Evolutionary conservation across 1,284 basidiomycete species (phyloP), one percentile per base, ranked within the genome.

Genomic region (Rhodotorula glutinis): DNA sequence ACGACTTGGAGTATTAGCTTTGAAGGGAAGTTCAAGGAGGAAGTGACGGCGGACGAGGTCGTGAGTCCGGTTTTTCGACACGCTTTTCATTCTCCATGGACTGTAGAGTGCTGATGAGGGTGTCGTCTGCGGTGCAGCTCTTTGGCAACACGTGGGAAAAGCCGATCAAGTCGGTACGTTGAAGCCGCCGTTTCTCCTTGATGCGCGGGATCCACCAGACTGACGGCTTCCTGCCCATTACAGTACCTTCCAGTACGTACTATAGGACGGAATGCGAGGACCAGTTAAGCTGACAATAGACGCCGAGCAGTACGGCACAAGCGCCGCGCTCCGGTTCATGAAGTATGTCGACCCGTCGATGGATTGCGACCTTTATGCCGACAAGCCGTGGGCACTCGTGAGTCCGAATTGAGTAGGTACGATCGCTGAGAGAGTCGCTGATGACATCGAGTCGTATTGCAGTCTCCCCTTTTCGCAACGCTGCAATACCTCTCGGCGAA

Each of bases 311-410:
- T 73, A 73, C 55, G 72, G 72, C 11, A 73, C 66, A 4, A 27
- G 63, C 29, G 73, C 74, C 10, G 75, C 70, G 5, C 68, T 76
- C 2, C 57, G 66, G 19, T 74, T 76, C 59, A 67, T 73, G 16
- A 58, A 60, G 27, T 67, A 70, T 53, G 60, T 75, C 51, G 75
- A 76, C 56, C 75, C 75, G 16, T 67, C 72, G 1, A 62, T 76
- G n/a, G 60, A 65, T 9, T 74, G 74, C 52, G 75, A 76, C 51
- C 57, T 76, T 1, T 76, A 75, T 51, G 71, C 66, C 47, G 75
- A 76, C 62, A 71, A 73, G 65, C 75, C 75, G 5, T 76, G 74
- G 74, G 75, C 74, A 0, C 61, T 74, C 0, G 67, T 69, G 25
- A 27, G 70, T 57, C n/a, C n/a, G 21, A 7, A 13, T 40, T 13